Percentiles rank a stretch among this genome's conserved stretches.
Evolutionary conservation across 805 yeast species (phyloP).

Genomic region (Hemisphaericaspora nanyangensis): DNA sequence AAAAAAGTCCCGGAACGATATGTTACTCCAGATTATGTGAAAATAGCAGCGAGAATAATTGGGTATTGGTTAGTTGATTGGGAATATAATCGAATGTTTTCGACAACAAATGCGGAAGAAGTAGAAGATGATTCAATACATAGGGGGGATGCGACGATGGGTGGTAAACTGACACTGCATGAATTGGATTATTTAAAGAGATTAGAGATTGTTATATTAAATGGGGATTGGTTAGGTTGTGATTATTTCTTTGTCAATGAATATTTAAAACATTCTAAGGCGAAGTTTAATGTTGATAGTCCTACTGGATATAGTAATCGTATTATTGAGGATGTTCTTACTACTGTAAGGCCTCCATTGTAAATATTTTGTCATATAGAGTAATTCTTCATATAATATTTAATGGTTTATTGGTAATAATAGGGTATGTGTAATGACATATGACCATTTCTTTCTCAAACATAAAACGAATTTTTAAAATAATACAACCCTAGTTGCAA

Average conservation of each 20-base stretch:
- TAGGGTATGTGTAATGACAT: too few species aligned
- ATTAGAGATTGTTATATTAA: constrained; percentile 28
- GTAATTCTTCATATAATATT: too few species aligned
- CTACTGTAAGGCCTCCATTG: constrained; percentile 36
- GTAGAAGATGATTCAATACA: constrained; percentile 3
- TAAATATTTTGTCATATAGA: constrained; percentile 10
- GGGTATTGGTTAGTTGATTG: constrained; percentile 44
- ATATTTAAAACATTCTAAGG: constrained; percentile 20
- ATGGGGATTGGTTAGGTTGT: constrained; percentile 44
- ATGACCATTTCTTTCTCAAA: too few species aligned
- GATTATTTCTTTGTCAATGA: constrained; percentile 31
- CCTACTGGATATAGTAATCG: constrained; percentile 32
- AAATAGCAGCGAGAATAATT: constrained; percentile 34
- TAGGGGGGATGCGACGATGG: constrained; percentile 4
- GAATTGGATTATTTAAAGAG: constrained; percentile 14
- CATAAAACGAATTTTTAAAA: too few species aligned
- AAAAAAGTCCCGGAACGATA: constrained; percentile 12
- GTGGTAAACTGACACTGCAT: too few species aligned
- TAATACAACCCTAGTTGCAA: too few species aligned
- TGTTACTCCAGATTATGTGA: constrained; percentile 36
- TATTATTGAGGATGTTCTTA: constrained; percentile 35
- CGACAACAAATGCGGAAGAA: constrained; percentile 2
- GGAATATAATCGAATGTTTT: constrained; percentile 25
- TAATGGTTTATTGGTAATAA: not conserved
- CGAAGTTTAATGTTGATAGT: constrained; percentile 17